phyloP scores from a whole-genome alignment of 306 rosid genomes.

The Quercus glauca region DNA sequence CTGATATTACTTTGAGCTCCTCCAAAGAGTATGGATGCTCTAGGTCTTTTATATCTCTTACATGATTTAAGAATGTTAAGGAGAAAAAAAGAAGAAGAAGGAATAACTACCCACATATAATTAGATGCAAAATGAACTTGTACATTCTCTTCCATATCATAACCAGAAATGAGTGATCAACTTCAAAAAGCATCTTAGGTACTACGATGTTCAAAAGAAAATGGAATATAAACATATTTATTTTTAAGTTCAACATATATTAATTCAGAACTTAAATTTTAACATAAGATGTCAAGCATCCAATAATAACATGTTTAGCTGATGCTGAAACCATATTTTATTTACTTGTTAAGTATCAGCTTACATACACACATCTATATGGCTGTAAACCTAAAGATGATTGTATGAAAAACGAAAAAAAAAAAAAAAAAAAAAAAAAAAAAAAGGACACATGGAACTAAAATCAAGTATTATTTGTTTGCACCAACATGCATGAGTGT shows the following conservation, averaged over 20 bases:
- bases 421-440: background rate
- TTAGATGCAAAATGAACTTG: background rate
- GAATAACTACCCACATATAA: background rate
- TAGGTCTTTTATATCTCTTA: conserved; percentile 92
- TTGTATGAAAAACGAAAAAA: too few species aligned
- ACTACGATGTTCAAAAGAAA: background rate
- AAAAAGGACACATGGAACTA: background rate
- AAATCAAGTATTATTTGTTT: background rate
- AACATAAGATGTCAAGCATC: background rate
- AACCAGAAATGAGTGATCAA: background rate
- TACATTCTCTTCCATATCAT: background rate
- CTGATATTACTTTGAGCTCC: conserved; percentile 89
- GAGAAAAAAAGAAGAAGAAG: background rate
- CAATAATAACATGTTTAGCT: background rate
- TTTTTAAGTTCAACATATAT: background rate
- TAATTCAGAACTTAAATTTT: too few species aligned
- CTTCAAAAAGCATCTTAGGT: background rate
- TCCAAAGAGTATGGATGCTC: conserved; percentile 93
- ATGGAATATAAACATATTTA: background rate
- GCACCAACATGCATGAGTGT: too few species aligned
- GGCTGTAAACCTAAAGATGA: too few species aligned
- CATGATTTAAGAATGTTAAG: conserved; percentile 78
- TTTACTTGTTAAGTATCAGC: background rate
- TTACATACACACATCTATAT: too few species aligned
- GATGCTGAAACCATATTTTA: background rate